A percentile compares a stretch with the other conserved stretches of the same genome.
Conservation (phyloP, 2,329 filamentous ascomycete genomes). For the Aspergillus persii region DNA sequence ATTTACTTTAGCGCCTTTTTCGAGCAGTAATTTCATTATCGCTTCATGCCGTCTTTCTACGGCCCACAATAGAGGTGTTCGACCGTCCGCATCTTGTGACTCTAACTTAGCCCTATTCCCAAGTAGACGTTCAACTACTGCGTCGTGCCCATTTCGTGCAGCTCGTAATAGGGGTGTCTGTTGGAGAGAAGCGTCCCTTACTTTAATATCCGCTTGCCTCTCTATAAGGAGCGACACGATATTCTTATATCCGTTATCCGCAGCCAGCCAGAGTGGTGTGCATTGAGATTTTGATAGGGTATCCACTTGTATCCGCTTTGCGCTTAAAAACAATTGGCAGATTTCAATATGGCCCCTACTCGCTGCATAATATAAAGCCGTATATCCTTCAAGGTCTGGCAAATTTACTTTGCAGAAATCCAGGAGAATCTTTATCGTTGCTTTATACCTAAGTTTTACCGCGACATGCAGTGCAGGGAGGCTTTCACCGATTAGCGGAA, state of each 20-base stretch:
- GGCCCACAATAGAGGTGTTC: not conserved
- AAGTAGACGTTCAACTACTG: not conserved
- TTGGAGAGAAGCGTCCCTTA: not conserved
- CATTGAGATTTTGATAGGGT: no score
- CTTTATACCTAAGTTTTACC: slow-evolving; percentile 13
- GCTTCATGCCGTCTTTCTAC: not conserved
- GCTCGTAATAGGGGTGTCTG: slow-evolving; percentile 11
- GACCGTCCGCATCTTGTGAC: not conserved
- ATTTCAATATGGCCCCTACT: no score
- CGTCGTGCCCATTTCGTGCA: not conserved
- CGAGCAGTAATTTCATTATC: not conserved
- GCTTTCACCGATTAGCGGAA: slow-evolving; percentile 16
- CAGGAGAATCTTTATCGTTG: no score
- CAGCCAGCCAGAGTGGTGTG: not conserved
- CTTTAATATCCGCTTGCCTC: not conserved
- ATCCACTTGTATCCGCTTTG: no score
- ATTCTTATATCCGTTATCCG: not conserved
- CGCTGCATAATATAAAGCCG: no score
- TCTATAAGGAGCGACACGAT: not conserved
- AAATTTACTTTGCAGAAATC: no score
- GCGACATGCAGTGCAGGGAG: slow-evolving; percentile 22
- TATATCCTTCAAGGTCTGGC: no score
- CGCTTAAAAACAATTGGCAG: no score
- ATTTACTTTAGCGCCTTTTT: not conserved
- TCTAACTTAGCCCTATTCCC: not conserved